Percentiles rank a stretch among this genome's conserved stretches.
phyloP scores from a whole-genome alignment of 805 yeast species.

The Kregervanrija pseudodelftensis region DNA sequence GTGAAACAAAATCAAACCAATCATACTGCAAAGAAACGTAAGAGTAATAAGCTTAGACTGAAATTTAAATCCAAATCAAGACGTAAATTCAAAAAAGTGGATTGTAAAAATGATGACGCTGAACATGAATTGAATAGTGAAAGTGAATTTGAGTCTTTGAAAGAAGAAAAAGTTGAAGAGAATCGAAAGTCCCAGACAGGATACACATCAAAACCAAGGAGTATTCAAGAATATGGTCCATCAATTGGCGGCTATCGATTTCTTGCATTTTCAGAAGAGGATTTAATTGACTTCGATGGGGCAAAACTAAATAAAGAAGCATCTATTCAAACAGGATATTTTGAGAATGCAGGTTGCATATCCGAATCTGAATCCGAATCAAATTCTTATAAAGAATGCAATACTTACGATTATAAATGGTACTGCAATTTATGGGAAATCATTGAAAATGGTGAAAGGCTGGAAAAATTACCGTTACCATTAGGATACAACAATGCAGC shows the following conservation, averaged over 20 bases:
- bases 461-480: slow-evolving; percentile 16
- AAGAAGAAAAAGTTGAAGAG: neutral
- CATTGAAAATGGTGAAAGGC: slow-evolving; percentile 2
- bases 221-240: slow-evolving; percentile 28
- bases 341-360: no score
- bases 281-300: slow-evolving; percentile 4
- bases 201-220: neutral
- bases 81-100: neutral
- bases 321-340: no score
- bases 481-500: slow-evolving; percentile 7
- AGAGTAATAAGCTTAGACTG: no score
- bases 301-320: neutral
- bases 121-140: neutral
- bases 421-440: slow-evolving; percentile 26
- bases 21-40: no score
- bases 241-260: slow-evolving; percentile 37
- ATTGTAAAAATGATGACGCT: neutral
- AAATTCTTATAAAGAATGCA: neutral
- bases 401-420: slow-evolving; percentile 11
- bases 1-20: no score
- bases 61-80: no score
- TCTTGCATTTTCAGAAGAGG: slow-evolving; percentile 25
- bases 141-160: neutral
- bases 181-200: neutral
- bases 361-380: no score